Evolutionary conservation across 2,329 filamentous ascomycete species (phyloP), one percentile per base, ranked within the genome.

Genomic region (Xylariomycetidae sp.): DNA sequence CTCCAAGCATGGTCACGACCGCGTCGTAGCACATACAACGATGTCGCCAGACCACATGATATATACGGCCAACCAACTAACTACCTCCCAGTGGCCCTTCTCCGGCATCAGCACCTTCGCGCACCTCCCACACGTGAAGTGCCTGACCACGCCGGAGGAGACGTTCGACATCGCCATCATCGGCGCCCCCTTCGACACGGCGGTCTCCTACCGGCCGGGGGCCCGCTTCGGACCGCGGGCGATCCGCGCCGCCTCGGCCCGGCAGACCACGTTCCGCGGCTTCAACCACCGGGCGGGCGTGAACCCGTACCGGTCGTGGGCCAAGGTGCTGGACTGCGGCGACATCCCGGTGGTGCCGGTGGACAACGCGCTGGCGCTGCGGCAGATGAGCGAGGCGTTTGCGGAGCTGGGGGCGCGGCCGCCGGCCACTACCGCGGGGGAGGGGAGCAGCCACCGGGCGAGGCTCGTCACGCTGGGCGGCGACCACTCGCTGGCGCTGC

Each of bases 301-400:
- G 46, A 95, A 95, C 59, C 87, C 89, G 0, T 95, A 92, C 63
- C 66, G 68, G 25, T 82, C 74, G 34, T 45, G 42, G 44, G 44
- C 44, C 19, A 41, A 32, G 22, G 35, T 47, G 30, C 35, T 47
- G 31, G 89, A 95, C 65, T 95, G 89, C 58, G 89, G 89, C 29
- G 89, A 95, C 56, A 87, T 95, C 35, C 87, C 89, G 18, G 70
- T 93, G 45, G 85, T 82, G 0, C 88, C 88, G 0, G 82, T 93
- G 48, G 87, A 95, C 64, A 95, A 95, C 56, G 76, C 68, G 2
- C 67, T 94, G 12, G 89, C 89, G 0, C 65, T 89, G 34, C 67
- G 71, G 27, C 89, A 95, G 61, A 94, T 95, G 87, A 85, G 76
- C 19, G 76, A 82, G 52, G 87, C 85, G 0, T 88, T 85, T 56